Evolutionary conservation across 768 basidiomycete species (phyloP), one percentile per base, ranked within the genome.

Genomic region (Rhodosporidiobolus odoratus): DNA sequence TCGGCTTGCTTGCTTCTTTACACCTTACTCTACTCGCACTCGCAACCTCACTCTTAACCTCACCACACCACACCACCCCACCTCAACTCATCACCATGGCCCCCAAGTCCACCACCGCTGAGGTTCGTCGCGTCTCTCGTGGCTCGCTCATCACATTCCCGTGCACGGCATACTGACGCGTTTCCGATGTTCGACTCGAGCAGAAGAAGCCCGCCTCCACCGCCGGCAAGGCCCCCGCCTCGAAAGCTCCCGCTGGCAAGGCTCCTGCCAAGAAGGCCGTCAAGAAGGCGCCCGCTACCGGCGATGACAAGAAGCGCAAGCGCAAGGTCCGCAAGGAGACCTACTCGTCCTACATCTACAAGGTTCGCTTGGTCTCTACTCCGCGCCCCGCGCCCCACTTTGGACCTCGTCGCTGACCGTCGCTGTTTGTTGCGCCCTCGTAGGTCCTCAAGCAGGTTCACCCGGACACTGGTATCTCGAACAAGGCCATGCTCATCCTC

Each of bases 381-480:
- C 2, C 48, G 48, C 53, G 32, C 35, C 19, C 34, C 25, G 23
- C 21, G 5, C 35, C 13, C 54, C 12, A 8, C 34, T 37, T 23
- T 21, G 6, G 3, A 3, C 13, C 2, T 32, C 23, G 53, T 10
- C 34, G 34, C 54, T 15, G 13, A 21, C 25, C 10, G 15, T 15
- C 25, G 12, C 48, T 13, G 27, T 30, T 21, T 53, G 27, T 53
- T 8, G 27, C 30, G 27, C 6, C 17, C 52, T 30, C 17, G 1
- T 40, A 58, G 57, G 93, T 96, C 75, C 85, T 96, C 77, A 96
- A 90, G 83, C 95, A 96, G 83, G 92, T 96, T 73, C 94, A 95
- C 83, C 95, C 94, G 62, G 93, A 95, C 77, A 95, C 93, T 62
- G 94, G 94, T 88, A 95, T 96, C 85, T 95, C 92, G 47, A 95